Base-by-base conservation (phyloP, 73 alveolate species). In the Effrenium voratum region DNA sequence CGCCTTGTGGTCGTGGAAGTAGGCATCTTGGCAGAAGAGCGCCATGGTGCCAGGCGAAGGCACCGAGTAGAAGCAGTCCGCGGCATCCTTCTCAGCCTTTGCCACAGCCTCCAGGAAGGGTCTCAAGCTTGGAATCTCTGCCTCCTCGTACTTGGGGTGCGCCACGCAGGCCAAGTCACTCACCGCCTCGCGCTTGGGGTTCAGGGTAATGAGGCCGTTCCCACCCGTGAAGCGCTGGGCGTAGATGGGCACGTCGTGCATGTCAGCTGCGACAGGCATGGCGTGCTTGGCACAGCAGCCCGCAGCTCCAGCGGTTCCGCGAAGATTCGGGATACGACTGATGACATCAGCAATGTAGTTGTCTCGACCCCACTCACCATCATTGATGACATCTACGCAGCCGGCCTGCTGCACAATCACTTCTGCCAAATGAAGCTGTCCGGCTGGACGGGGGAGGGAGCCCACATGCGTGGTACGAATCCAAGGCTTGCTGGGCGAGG, bases 11-110 rank as follows among this genome's bases (percentile, higher is more conserved):
- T 52, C 55, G 50, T 82, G 30, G 93, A 82, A 82, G 50, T 47
- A 59, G 38, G 36, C 38, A 36, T 82, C 93, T 12, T 52, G 70
- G 76, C 93, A 82, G 24, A 82, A 82, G 75, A 82, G 93, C 32
- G 93, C 93, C 93, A 82, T 49, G 26, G 93, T 82, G 6, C 93
- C 93, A n/a, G 93, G 93, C 2, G 93, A 82, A 49, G 93, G 93
- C 72, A 82, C 93, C 26, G 93, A 82, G 76, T 49, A 82, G 76
- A 82, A 82, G 93, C 93, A 82, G 12, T 82, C 93, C 88, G 60
- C 40, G 32, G 44, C 88, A 28, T 32, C 13, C 60, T 77, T 77
- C 30, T 60, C 88, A 1, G 92, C 92, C 15, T 49, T 73, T 12
- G 46, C 22, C 70, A 46, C 92, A 6, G 93, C 93, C 28, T 59